Evolutionary conservation across 345 rosid species (phyloP).

Genomic region (Eutrema heterophyllum): DNA sequence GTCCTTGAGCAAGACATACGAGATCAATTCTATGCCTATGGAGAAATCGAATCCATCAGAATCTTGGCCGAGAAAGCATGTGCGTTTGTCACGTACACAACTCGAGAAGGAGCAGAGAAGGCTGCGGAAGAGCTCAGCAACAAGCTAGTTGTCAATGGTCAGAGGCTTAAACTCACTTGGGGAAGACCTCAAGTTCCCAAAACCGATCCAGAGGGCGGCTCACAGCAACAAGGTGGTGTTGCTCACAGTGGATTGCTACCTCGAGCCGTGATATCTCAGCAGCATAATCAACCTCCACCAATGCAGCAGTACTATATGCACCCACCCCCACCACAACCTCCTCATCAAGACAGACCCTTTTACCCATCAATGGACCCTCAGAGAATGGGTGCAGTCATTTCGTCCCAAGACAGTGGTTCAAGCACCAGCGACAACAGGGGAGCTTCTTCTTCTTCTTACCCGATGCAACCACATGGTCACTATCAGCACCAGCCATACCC

Average conservation of each 20-base stretch:
- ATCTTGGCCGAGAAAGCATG: constrained; percentile 81
- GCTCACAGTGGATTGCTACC: constrained; percentile 76
- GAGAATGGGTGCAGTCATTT: constrained; percentile 85
- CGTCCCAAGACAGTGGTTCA: constrained; percentile 54
- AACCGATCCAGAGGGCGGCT: constrained; percentile 55
- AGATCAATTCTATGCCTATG: constrained; percentile 80
- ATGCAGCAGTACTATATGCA: constrained; percentile 65
- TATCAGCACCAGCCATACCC: constrained; percentile 42
- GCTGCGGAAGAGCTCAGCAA: constrained; percentile 93
- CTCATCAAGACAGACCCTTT: constrained; percentile 51
- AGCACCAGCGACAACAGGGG: constrained; percentile 45
- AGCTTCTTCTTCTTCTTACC: constrained; percentile 42
- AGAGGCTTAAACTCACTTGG: constrained; percentile 89
- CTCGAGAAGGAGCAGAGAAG: constrained; percentile 94
- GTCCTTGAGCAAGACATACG: constrained; percentile 77
- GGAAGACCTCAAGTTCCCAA: constrained; percentile 86
- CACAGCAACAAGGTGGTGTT: constrained; percentile 60
- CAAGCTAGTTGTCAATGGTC: constrained; percentile 75
- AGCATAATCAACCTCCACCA: constrained; percentile 64
- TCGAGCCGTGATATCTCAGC: constrained; percentile 79
- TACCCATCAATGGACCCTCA: constrained; percentile 98
- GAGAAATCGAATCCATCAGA: constrained; percentile 79
- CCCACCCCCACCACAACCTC: constrained; percentile 39
- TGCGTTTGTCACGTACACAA: constrained; percentile 89
- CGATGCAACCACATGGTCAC: constrained; percentile 33